These are phyloP conservation scores for Penicillium cataractarum DNA, from an alignment of 495 filamentous ascomycete species.

Conservation along the genomic window DNA sequence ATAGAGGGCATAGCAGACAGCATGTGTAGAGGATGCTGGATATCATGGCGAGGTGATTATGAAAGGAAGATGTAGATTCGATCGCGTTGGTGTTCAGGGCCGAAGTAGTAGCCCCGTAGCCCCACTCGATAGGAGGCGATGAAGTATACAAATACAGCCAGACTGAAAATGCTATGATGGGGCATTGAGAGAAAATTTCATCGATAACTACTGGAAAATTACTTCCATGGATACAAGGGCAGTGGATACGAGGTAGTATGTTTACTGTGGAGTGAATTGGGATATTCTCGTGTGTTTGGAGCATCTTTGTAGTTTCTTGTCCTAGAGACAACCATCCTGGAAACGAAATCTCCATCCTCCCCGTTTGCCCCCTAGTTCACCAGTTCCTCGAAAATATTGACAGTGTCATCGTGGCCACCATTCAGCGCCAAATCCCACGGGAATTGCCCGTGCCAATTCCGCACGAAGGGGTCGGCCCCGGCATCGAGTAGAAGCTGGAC, in stretches of 20 bases:
- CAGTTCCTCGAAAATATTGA: not conserved
- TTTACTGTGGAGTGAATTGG: too few relatives aligned
- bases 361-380: not conserved
- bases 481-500: not conserved
- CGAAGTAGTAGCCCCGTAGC: not conserved
- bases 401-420: not conserved
- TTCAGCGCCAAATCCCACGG: not conserved
- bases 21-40: slow-evolving; percentile 47
- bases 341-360: too few relatives aligned
- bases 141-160: too few relatives aligned
- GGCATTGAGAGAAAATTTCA: too few relatives aligned
- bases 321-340: too few relatives aligned
- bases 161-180: too few relatives aligned
- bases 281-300: too few relatives aligned
- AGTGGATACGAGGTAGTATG: too few relatives aligned
- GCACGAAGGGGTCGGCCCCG: not conserved
- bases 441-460: not conserved
- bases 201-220: too few relatives aligned
- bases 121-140: not conserved
- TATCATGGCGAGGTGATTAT: slow-evolving; percentile 41
- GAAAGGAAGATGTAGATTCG: not conserved
- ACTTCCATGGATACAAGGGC: too few relatives aligned
- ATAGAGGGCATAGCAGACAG: slow-evolving; percentile 59
- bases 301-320: too few relatives aligned
- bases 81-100: not conserved